Evolutionary conservation across 495 filamentous ascomycete genomes (phyloP).

Genomic region (Podospora australis): DNA sequence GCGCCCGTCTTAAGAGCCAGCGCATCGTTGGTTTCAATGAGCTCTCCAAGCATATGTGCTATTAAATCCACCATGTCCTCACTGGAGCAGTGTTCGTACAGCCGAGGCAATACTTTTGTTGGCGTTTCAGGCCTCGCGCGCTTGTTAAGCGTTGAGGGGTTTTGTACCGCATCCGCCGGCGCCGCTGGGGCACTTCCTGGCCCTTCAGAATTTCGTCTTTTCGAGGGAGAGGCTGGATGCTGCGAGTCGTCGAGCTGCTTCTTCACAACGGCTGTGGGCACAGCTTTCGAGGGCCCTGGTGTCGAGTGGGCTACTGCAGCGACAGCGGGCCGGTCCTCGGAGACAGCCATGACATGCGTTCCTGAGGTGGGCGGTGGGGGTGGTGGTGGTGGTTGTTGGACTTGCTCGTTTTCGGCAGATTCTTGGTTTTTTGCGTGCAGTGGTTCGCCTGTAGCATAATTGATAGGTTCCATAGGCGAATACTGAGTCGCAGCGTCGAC

Average conservation of each 20-base stretch:
- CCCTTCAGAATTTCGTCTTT: constrained; percentile 42
- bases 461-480: constrained; percentile 46
- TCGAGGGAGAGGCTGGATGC: constrained; percentile 36
- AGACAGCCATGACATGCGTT: constrained; percentile 19
- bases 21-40: constrained; percentile 86
- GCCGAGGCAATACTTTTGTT: constrained; percentile 63
- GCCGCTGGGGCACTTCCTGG: constrained; percentile 33
- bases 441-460: constrained; percentile 29
- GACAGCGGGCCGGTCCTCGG: constrained; percentile 16
- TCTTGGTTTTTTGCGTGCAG: constrained; percentile 19
- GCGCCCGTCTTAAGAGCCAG: constrained; percentile 77
- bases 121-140: constrained; percentile 39
- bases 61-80: constrained; percentile 85
- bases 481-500: constrained; percentile 53
- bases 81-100: constrained; percentile 72
- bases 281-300: constrained; percentile 9
- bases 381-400: constrained; percentile 13
- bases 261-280: constrained; percentile 4
- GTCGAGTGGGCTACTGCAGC: constrained; percentile 9
- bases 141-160: constrained; percentile 41
- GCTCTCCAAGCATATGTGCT: constrained; percentile 88
- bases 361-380: constrained; percentile 14
- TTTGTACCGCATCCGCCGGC: constrained; percentile 17
- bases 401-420: constrained; percentile 15
- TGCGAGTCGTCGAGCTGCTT: constrained; percentile 10